Conservation (phyloP, 805 yeast genomes). For the Komagataella pastoris region DNA sequence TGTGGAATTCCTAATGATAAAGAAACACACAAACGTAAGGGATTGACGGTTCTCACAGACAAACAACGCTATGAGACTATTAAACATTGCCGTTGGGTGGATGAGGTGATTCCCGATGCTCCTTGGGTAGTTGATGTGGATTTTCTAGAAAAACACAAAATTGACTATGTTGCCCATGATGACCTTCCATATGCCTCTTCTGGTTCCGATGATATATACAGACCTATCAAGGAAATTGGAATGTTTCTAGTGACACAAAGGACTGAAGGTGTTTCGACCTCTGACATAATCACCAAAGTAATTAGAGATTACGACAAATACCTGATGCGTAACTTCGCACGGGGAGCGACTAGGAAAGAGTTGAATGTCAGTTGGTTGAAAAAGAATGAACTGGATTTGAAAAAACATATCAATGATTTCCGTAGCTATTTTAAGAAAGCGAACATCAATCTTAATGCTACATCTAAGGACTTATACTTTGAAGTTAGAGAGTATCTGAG, state of each 20-base stretch:
- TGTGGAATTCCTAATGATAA: conserved; percentile 88
- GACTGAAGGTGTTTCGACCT: conserved; percentile 92
- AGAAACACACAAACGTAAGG: conserved; percentile 86
- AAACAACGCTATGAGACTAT: conserved; percentile 84
- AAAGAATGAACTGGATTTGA: conserved; percentile 90
- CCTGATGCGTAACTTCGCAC: conserved; percentile 90
- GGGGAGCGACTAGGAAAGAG: conserved; percentile 95
- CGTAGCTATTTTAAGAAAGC: conserved; percentile 75
- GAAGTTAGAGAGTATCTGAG: conserved; percentile 70
- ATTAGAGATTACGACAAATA: conserved; percentile 95
- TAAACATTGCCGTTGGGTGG: conserved; percentile 93
- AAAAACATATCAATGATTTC: conserved; percentile 80
- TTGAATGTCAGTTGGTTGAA: conserved; percentile 95
- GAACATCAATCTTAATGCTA: conserved; percentile 51
- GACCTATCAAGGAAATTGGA: conserved; percentile 82
- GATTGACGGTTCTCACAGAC: conserved; percentile 83
- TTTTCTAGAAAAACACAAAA: conserved; percentile 63
- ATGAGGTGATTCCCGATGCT: conserved; percentile 86
- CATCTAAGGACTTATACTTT: conserved; percentile 71
- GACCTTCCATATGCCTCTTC: conserved; percentile 87
- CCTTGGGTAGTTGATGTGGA: conserved; percentile 92
- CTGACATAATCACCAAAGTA: conserved; percentile 90
- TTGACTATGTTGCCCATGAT: conserved; percentile 97
- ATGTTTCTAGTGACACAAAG: conserved; percentile 90
- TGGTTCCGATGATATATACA: conserved; percentile 86